Base-by-base conservation (phyloP, 2,329 filamentous ascomycete species). In the Didymella keratinophila region DNA sequence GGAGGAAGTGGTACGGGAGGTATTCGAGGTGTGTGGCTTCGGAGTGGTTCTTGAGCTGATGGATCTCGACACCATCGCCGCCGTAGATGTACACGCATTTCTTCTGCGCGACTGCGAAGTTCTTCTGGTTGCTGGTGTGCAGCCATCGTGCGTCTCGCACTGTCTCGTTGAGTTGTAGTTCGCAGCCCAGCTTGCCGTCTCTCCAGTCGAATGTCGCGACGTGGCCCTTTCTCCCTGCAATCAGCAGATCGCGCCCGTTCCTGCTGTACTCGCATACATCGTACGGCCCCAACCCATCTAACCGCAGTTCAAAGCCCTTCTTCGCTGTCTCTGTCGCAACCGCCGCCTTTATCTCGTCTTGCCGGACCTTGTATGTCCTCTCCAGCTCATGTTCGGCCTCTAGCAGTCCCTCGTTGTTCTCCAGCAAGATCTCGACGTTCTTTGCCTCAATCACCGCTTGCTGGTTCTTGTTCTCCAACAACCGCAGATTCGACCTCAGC, bases 11-110 rank as follows among this genome's bases (percentile, higher is more conserved):
- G 74, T 97, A 98, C 0, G 94, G 94, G 14, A 98, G 81, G 74
- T 97, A 99, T 78, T 98, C 92, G 84, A 99, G 92, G 76, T 96
- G 89, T 12, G 91, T 90, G 14, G 96, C 91, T 76, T 99, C 95
- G 61, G 91, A 86, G 75, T 97, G 94, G 76, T 95, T 95, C 77
- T 88, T 89, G 72, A 99, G 80, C 74, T 91, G 93, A 76, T 99
- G 95, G 53, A 99, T 80, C 79, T 99, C 95, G 20, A 97, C 91
- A 50, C 95, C 95, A 56, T 91, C 86, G 56, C 87, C 84, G 71
- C 97, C 95, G 81, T 99, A 99, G 65, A 99, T 97, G 80, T 97
- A 99, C 64, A 95, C 91, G 68, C 95, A 90, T 79, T 94, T 95
- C 83, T 97, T 97, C 79, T 99, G 94, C 43, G 95, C 93, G 12